Evolutionary conservation across 2,329 filamentous ascomycete genomes (phyloP).

Genomic region (Fusarium mangiferae): DNA sequence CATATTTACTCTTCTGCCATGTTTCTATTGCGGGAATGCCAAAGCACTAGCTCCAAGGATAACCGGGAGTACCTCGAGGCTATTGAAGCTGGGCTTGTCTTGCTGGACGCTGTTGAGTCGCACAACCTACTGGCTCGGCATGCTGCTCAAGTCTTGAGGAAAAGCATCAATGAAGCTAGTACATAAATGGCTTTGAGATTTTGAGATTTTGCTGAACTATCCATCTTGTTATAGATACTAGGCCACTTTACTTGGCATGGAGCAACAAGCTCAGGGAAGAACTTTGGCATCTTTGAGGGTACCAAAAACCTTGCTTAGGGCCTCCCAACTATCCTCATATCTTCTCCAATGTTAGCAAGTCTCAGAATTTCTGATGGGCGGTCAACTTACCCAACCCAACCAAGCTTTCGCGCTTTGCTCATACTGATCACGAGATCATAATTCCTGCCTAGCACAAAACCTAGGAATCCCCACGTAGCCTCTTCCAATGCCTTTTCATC

Average conservation of each 20-base stretch:
- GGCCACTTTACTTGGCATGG: rapidly evolving
- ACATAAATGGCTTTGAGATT: rapidly evolving
- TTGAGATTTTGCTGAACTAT: too few relatives aligned
- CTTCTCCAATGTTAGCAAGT: not conserved
- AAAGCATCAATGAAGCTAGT: not conserved
- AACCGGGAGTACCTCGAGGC: not conserved
- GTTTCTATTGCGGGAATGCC: not conserved
- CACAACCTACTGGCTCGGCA: not conserved
- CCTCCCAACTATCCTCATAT: slow-evolving; percentile 2
- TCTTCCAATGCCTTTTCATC: not conserved
- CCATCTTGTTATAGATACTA: not conserved
- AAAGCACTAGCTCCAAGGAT: too few relatives aligned
- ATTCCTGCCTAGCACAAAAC: slow-evolving; percentile 4
- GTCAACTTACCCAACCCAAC: not conserved
- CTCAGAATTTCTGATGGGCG: rapidly evolving
- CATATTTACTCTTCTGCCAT: not conserved
- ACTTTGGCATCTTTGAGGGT: not conserved
- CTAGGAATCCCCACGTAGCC: slow-evolving; percentile 5
- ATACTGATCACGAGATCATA: slow-evolving; percentile 8
- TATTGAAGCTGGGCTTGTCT: not conserved
- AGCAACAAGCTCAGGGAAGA: not conserved
- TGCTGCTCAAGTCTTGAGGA: not conserved
- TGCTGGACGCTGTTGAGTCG: not conserved
- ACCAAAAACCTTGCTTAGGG: not conserved
- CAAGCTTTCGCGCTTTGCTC: not conserved